These are phyloP conservation scores for Rhodosporidiobolus sp. DNA, from an alignment of 768 basidiomycete genomes.

Conservation along the genomic window DNA sequence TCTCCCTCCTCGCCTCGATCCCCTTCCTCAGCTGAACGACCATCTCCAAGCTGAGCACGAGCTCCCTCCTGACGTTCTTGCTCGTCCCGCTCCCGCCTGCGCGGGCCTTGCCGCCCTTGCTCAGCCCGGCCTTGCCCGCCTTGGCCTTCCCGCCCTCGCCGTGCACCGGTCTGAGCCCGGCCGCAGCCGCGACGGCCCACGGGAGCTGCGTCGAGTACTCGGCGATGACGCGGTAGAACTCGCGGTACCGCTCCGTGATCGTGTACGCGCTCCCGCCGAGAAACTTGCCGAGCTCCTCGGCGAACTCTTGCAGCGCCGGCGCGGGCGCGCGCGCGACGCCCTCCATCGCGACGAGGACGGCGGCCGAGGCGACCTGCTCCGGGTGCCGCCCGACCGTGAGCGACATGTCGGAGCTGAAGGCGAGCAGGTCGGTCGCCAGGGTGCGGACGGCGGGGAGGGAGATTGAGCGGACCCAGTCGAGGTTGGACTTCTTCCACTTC, in stretches of 20 bases:
- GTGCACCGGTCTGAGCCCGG: too few species aligned
- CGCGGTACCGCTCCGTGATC: constrained; percentile 28
- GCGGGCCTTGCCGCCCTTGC: too few species aligned
- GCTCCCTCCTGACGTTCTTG: constrained; percentile 3
- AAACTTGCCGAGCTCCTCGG: constrained; percentile 15
- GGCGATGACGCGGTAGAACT: constrained; percentile 5
- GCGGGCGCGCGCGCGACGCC: constrained; percentile 6
- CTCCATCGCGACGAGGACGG: constrained; percentile 32
- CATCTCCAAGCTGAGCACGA: constrained; percentile 20
- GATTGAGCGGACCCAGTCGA: constrained; percentile 15
- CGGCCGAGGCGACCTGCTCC: constrained; percentile 21
- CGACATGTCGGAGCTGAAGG: background rate
- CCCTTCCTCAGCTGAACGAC: constrained; percentile 19
- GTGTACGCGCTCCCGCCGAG: constrained; percentile 4
- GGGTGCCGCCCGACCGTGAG: constrained; percentile 1
- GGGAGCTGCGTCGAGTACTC: constrained; percentile 22
- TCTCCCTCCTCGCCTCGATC: constrained; percentile 14
- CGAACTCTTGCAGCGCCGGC: constrained; percentile 18
- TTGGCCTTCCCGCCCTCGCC: background rate
- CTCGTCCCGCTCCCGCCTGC: too few species aligned
- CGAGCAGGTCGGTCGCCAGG: constrained; percentile 29
- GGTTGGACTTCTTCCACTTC: background rate
- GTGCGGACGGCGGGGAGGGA: constrained; percentile 22
- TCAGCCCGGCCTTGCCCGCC: background rate
- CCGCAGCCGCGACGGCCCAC: constrained; percentile 5